Evolutionary conservation across 73 alveolate genomes (phyloP).

Genomic region (Breviolum minutum): DNA sequence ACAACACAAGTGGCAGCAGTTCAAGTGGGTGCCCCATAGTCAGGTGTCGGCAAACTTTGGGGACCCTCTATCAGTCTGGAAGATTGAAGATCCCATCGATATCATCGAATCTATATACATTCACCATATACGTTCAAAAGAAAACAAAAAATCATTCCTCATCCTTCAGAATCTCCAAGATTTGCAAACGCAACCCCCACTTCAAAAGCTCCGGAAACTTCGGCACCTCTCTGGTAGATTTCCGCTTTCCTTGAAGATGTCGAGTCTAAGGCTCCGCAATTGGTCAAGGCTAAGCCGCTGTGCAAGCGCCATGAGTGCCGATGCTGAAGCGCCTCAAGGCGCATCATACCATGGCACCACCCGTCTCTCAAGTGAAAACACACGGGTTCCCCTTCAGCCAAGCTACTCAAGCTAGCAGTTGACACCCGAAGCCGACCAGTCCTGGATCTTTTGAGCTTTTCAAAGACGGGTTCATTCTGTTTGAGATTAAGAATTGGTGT

Average conservation of each 20-base stretch:
- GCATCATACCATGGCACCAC: neutral
- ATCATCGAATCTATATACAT: neutral
- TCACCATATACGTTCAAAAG: neutral
- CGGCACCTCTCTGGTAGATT: constrained; percentile 5
- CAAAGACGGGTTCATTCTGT: neutral
- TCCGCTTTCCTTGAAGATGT: constrained; percentile 22
- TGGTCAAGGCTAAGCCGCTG: constrained; percentile 54
- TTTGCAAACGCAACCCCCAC: neutral
- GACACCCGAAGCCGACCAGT: constrained; percentile 76
- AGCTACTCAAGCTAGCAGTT: constrained; percentile 63
- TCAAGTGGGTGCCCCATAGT: neutral
- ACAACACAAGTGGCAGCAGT: neutral
- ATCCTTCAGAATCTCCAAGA: neutral
- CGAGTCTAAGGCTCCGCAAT: constrained; percentile 44
- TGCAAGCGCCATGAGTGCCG: constrained; percentile 13
- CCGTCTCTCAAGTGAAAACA: neutral
- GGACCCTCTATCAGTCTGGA: no score
- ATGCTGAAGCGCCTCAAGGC: neutral
- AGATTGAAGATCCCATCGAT: neutral
- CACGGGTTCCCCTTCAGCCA: neutral
- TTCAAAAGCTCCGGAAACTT: neutral
- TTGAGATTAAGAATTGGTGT: no score
- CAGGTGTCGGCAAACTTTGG: neutral
- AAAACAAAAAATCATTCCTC: neutral
- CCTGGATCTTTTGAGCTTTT: neutral